Conservation (phyloP, 225 moss, liverwort and hornwort genomes). For the Ulota crispa region DNA sequence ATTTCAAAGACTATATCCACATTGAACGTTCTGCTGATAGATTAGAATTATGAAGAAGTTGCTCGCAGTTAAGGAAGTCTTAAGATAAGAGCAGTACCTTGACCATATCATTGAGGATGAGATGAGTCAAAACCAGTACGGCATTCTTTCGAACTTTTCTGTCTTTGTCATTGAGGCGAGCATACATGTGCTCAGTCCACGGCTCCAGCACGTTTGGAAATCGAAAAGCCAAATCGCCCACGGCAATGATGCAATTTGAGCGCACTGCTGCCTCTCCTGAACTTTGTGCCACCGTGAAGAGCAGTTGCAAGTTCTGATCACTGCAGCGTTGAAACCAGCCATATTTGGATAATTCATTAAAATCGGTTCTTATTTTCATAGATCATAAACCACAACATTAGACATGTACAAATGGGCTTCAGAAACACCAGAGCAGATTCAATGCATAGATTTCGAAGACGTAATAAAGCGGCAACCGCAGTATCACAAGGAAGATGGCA, state of each 20-base stretch:
- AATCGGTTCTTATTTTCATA: background rate
- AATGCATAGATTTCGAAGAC: constrained; percentile 2
- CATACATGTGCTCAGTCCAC: constrained; percentile 97
- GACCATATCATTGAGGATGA: constrained; percentile 98
- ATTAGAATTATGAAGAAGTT: background rate
- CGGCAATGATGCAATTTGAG: constrained; percentile 92
- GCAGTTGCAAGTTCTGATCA: constrained; percentile 85
- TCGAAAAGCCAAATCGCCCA: constrained; percentile 93
- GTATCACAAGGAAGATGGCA: constrained; percentile 1
- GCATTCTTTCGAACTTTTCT: constrained; percentile 85
- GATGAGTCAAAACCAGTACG: constrained; percentile 92
- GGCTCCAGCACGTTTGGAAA: constrained; percentile 96
- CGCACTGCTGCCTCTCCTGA: constrained; percentile 83
- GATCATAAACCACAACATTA: background rate
- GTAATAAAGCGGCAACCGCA: background rate
- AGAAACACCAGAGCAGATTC: constrained; percentile 17
- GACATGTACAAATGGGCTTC: background rate
- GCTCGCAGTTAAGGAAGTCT: background rate
- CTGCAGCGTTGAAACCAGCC: constrained; percentile 47
- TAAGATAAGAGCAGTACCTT: constrained; percentile 56
- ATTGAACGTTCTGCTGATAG: background rate
- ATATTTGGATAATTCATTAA: constrained; percentile 13
- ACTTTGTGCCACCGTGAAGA: constrained; percentile 91
- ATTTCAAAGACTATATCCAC: background rate
- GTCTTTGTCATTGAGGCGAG: constrained; percentile 83